Evolutionary conservation across 257 asterid genomes (phyloP), one percentile per base, ranked within the genome.

Genomic region (Petunia axillaris): DNA sequence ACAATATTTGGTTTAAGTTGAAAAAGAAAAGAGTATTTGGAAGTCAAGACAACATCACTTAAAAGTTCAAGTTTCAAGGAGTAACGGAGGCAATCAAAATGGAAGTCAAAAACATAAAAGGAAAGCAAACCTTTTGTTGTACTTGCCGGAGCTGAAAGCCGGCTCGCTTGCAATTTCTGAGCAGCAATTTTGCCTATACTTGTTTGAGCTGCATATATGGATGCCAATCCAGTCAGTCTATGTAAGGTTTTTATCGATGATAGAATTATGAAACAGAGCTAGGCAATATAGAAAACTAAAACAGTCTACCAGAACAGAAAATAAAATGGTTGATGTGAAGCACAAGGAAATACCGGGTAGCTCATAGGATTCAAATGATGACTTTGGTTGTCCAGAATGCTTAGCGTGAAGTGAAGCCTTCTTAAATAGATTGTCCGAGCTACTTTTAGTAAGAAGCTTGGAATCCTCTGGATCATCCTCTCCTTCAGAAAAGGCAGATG

Each of bases 381-480:
- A 67, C 81, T 84, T 86, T 58, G 85, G 94, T 75, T 86, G 91
- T 41, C 89, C 93, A 25, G 83, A 85, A 83, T 83, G 87, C 83
- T 79, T 87, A 11, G 95, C 89, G 39, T 92, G 97, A 80, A 81
- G 94, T 78, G 97, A 89, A 71, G 97, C 91, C 86, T 90, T 96
- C 91, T 80, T 94, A 85, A 89, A 87, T 59, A 94, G 86, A 87
- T 93, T 91, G 71, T 89, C 98, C 16, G 90, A 80, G 84, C 82
- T 89, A 86, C 86, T 88, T 88, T 86, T 94, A 79, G 78, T 84
- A 44, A 81, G 15, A 75, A 83, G 59, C 86, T 85, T 94, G 46
- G 97, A 87, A 81, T 94, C 98, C 48, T 96, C 99, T 0, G 87
- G 59, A 65, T 94, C 99, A 66, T 94, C 98, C 87, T 94, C 99